Evolutionary conservation across 441 rosid genomes (phyloP).

Genomic region (Pelargonium australe): DNA sequence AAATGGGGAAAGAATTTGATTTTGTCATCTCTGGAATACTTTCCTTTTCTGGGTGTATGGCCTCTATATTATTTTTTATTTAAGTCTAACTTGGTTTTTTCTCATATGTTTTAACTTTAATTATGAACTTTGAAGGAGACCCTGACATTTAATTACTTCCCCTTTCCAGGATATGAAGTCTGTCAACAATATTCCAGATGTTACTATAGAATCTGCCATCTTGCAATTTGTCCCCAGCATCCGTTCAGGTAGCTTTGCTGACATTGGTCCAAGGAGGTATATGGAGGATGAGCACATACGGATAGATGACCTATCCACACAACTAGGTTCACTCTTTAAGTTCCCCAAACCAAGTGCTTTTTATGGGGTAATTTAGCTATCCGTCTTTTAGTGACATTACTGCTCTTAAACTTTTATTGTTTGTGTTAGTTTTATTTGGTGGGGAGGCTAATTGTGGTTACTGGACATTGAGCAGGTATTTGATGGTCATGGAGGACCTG

Average conservation of each 20-base stretch:
- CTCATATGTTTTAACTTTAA: no score
- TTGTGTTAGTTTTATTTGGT: neutral
- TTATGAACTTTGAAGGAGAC: neutral
- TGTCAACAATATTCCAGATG: neutral
- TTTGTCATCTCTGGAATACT: neutral
- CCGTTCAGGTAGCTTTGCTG: constrained; percentile 46
- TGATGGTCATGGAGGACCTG: constrained; percentile 74
- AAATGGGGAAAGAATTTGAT: neutral
- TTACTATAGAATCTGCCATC: constrained; percentile 2
- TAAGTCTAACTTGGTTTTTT: neutral
- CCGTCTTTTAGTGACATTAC: neutral
- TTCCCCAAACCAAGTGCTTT: constrained; percentile 53
- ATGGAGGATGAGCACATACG: constrained; percentile 47
- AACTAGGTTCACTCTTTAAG: constrained; percentile 31
- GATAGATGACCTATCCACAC: constrained; percentile 45
- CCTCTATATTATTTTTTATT: no score
- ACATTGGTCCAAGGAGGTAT: constrained; percentile 34
- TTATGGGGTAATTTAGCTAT: constrained; percentile 25
- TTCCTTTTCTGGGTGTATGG: neutral
- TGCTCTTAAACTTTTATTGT: neutral
- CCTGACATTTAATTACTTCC: neutral
- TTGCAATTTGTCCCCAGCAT: constrained; percentile 29
- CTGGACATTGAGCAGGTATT: constrained; percentile 26
- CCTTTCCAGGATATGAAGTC: neutral
- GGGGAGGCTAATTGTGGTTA: neutral